Percentiles rank a stretch among this genome's conserved stretches.
Conservation (phyloP, 257 asterid genomes). For the Rhazya stricta region DNA sequence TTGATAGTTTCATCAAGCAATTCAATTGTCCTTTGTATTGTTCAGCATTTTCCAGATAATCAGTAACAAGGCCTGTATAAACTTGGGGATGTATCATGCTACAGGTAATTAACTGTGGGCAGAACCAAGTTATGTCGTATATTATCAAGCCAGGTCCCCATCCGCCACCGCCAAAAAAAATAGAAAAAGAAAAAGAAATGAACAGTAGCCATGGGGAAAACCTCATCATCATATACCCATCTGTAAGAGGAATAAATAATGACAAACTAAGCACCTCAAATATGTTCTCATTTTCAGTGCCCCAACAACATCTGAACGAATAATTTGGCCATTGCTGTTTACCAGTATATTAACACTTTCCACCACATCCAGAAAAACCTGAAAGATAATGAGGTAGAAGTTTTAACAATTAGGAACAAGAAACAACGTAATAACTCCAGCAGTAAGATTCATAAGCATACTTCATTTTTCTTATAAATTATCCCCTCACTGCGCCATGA, state of each 20-base stretch:
- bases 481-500: slow-evolving; percentile 99
- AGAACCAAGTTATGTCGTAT: not conserved
- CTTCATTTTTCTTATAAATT: slow-evolving; percentile 91
- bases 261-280: slow-evolving; percentile 34
- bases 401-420: not conserved
- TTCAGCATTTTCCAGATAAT: not conserved
- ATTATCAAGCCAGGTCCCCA: not conserved
- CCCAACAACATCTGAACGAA: slow-evolving; percentile 45
- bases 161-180: not conserved
- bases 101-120: not conserved
- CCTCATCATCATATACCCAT: not conserved
- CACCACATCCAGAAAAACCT: slow-evolving; percentile 51
- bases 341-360: slow-evolving; percentile 48
- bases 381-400: slow-evolving; percentile 9
- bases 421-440: not conserved
- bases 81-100: not conserved
- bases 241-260: not conserved
- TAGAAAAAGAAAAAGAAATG: not conserved
- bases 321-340: slow-evolving; percentile 47
- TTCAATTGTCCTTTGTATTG: not conserved
- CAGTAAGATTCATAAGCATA: slow-evolving; percentile 21
- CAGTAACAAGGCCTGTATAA: not conserved
- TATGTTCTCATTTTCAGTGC: slow-evolving; percentile 47
- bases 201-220: not conserved
- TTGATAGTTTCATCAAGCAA: not conserved